Conservation (phyloP, 352 stramenopile genomes). For the Globisporangium nagaii region DNA sequence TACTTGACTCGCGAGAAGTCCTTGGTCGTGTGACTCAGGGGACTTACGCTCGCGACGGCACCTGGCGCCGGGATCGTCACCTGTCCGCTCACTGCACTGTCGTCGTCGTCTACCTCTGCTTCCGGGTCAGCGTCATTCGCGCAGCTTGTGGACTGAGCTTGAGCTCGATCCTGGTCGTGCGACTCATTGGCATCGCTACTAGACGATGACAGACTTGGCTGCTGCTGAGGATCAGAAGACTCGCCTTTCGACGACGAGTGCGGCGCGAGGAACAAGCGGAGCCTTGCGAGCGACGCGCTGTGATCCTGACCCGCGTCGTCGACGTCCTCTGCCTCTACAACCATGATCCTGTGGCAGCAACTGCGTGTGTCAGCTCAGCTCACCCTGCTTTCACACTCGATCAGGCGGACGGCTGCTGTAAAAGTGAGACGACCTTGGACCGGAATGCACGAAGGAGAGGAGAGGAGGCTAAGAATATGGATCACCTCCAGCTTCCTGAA, state of each 20-base stretch:
- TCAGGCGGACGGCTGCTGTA: too few relatives aligned
- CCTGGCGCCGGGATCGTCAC: constrained; percentile 26
- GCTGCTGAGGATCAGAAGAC: neutral
- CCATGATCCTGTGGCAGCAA: neutral
- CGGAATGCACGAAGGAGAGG: neutral
- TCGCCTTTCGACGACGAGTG: constrained; percentile 10
- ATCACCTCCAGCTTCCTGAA: neutral
- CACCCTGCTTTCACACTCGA: too few relatives aligned
- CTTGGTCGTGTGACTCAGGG: constrained; percentile 33
- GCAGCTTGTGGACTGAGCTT: neutral
- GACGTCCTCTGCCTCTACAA: neutral
- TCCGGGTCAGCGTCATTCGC: neutral
- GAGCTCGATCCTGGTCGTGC: neutral
- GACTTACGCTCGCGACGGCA: constrained; percentile 40
- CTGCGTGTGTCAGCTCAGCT: too few relatives aligned
- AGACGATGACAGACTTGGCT: neutral
- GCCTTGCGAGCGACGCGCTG: constrained; percentile 20
- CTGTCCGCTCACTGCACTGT: constrained; percentile 1
- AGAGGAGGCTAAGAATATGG: constrained; percentile 1
- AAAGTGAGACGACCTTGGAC: neutral
- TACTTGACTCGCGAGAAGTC: constrained; percentile 66
- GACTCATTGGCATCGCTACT: neutral
- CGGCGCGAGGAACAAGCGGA: constrained; percentile 28
- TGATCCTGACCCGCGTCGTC: constrained; percentile 4
- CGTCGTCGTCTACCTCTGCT: constrained; percentile 5